Percentiles rank a stretch among this genome's conserved stretches.
phyloP scores from a whole-genome alignment of 208 protist genomes.

The Acanthamoeba royreba region DNA sequence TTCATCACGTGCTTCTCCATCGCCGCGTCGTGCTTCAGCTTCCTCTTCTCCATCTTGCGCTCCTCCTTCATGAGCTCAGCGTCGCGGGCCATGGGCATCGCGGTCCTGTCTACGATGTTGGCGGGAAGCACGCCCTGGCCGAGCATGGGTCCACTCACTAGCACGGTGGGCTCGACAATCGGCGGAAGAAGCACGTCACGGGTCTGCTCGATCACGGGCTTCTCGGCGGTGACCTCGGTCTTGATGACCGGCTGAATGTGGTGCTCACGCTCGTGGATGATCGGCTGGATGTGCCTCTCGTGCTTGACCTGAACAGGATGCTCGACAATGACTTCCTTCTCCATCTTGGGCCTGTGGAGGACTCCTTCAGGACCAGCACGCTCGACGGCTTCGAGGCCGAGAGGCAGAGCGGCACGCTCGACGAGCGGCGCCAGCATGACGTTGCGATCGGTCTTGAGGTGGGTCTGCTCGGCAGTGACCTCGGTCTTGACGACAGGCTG shows the following conservation, averaged over 20 bases:
- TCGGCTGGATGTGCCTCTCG: not conserved
- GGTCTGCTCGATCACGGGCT: not conserved
- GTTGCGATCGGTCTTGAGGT: not conserved
- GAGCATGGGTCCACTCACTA: not conserved
- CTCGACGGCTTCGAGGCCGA: not conserved
- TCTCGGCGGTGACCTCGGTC: not conserved
- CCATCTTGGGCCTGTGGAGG: not conserved
- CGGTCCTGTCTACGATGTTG: not conserved
- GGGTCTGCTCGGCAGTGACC: not conserved
- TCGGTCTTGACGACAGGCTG: not conserved
- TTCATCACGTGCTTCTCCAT: too few species aligned
- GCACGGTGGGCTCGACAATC: not conserved
- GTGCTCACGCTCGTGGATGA: constrained; percentile 7
- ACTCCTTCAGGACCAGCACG: not conserved
- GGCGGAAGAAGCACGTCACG: not conserved
- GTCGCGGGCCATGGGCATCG: not conserved
- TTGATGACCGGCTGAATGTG: not conserved
- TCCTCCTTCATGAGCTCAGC: not conserved
- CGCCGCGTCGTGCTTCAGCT: too few species aligned
- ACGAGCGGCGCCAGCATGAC: not conserved
- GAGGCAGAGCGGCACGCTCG: not conserved
- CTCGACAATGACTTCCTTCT: not conserved
- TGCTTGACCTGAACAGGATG: not conserved
- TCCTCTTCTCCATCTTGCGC: too few species aligned
- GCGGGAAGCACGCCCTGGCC: not conserved